Evolutionary conservation across 1,139 yeast genomes (phyloP).

Genomic region (Ashbya aceris): DNA sequence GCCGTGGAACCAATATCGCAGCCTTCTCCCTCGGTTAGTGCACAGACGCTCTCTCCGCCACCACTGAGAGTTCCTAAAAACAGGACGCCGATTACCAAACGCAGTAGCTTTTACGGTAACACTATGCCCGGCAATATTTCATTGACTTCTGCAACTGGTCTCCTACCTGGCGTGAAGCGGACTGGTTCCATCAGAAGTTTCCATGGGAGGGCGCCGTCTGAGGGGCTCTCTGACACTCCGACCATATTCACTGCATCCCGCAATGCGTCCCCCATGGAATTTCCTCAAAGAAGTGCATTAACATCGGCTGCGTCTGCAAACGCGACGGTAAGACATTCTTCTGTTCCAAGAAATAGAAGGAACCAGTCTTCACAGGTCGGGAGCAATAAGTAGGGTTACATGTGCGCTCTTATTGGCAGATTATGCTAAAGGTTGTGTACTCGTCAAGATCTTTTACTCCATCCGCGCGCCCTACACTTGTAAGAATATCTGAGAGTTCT

Average conservation of each 20-base stretch:
- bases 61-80: slow-evolving; percentile 9
- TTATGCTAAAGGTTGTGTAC: no score
- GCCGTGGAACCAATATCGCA: not conserved
- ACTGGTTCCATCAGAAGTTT: slow-evolving; percentile 17
- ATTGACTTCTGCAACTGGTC: slow-evolving; percentile 12
- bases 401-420: slow-evolving; percentile 7
- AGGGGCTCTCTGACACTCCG: slow-evolving; percentile 1
- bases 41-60: slow-evolving; percentile 1
- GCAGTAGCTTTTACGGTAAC: slow-evolving; percentile 22
- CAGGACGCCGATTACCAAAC: slow-evolving; percentile 11
- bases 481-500: no score
- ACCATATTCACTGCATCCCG: not conserved
- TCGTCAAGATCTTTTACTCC: no score
- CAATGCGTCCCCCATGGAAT: slow-evolving; percentile 1
- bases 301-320: no score
- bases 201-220: slow-evolving; percentile 4
- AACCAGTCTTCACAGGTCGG: slow-evolving; percentile 2
- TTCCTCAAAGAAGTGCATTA: not conserved
- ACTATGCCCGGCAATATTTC: slow-evolving; percentile 9
- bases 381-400: not conserved
- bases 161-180: slow-evolving; percentile 26
- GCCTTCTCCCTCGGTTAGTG: not conserved
- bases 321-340: not conserved
- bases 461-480: no score
- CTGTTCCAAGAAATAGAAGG: not conserved